Evolutionary conservation across 2,329 filamentous ascomycete genomes (phyloP), one percentile per base, ranked within the genome.

Genomic region (Drechmeria coniospora): DNA sequence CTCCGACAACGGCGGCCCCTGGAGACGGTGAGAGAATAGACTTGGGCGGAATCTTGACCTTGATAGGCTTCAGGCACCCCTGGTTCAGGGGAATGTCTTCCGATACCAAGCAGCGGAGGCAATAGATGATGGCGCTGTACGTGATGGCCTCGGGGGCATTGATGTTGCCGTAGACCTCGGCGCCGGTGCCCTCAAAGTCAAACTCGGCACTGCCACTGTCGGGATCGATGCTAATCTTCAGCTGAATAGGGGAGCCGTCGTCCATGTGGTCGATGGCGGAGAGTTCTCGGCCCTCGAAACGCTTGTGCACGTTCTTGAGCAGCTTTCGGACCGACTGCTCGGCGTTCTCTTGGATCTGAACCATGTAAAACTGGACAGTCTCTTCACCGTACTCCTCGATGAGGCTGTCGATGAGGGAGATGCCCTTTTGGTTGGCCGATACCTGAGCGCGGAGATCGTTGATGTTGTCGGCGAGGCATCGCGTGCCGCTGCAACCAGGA

Each of bases 371-470:
- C 34, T 80, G 74, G 0, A 86, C 79, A 0, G 76, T 74, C 5
- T 71, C 59, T 23, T 79, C 68, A 6, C 74, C 70, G 40, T 82
- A 83, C 40, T 87, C 79, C 15, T 68, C 64, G 36, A 86, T 82
- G 2, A 87, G 56, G 0, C 66, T 62, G 23, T 64, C 67, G 37
- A 86, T 82, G 12, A 87, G 59, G 22, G 69, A 70, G 41, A 87
- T 87, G 7, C 83, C 83, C 40, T 84, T 84, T 41, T 83, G 77
- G 43, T 92, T 92, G 9, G 82, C 81, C 0, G 83, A 81, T 9
- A 90, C 76, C 46, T 92, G 82, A 0, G 83, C 83, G 49, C 86
- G 84, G 22, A 92, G 61, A 46, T 92, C 83, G 28, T 82, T 86
- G 37, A 92, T 62, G 45, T 92, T 92, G 49, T 92, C 83, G 8